phyloP scores from a whole-genome alignment of 129 eudicot species.

The Saussurea involucrata region DNA sequence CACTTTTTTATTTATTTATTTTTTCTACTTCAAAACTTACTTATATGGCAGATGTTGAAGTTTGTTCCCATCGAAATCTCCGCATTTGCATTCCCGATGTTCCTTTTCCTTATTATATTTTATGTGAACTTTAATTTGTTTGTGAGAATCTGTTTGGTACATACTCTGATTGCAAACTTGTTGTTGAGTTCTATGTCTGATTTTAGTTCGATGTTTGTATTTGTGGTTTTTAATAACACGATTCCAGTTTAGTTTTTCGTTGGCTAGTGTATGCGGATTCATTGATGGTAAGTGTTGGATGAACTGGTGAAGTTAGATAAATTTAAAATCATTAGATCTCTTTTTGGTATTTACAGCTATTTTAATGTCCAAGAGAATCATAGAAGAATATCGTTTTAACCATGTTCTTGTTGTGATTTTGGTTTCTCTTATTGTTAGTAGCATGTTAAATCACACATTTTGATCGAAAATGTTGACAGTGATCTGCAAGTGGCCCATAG shows the following conservation, averaged over 20 bases:
- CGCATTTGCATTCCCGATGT: constrained; percentile 15
- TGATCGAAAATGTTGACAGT: constrained; percentile 5
- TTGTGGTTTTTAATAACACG: background rate
- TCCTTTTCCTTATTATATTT: background rate
- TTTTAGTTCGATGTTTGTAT: background rate
- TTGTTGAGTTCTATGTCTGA: background rate
- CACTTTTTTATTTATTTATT: background rate
- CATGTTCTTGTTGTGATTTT: constrained; percentile 5
- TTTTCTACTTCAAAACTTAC: background rate
- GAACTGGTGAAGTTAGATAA: background rate
- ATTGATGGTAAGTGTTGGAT: background rate
- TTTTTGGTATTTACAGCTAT: background rate
- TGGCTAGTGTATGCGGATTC: background rate
- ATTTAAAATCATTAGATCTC: constrained; percentile 7
- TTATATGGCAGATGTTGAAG: constrained; percentile 4
- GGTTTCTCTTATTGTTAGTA: background rate
- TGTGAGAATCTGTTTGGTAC: background rate
- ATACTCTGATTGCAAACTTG: background rate
- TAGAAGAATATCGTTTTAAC: background rate
- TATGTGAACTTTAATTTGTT: background rate
- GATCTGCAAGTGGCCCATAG: constrained; percentile 4
- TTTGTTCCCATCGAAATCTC: constrained; percentile 20
- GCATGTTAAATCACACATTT: background rate
- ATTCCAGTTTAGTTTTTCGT: background rate
- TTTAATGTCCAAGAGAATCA: background rate